Evolutionary conservation across 768 basidiomycete genomes (phyloP).

Genomic region (Auricularia heimuer): DNA sequence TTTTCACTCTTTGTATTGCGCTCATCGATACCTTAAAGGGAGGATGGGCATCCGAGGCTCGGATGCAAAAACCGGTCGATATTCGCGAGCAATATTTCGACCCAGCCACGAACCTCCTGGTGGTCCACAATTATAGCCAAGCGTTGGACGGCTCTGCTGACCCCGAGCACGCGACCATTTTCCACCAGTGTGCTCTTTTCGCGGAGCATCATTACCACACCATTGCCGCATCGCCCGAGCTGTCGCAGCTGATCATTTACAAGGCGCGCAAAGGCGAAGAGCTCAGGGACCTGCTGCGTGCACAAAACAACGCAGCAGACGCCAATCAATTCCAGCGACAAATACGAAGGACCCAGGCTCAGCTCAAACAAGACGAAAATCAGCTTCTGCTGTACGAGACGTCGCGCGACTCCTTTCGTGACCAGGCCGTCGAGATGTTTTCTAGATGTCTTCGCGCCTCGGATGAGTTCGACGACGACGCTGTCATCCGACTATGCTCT

Average conservation of each 20-base stretch:
- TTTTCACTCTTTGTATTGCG: too few species aligned
- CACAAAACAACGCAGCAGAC: slow-evolving; percentile 12
- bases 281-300: slow-evolving; percentile 37
- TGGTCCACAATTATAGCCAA: too few species aligned
- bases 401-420: slow-evolving; percentile 52
- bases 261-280: slow-evolving; percentile 63
- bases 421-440: slow-evolving; percentile 77
- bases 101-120: too few species aligned
- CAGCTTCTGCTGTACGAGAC: slow-evolving; percentile 31
- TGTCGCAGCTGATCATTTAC: slow-evolving; percentile 58
- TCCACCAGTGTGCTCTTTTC: slow-evolving; percentile 77
- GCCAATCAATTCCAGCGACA: slow-evolving; percentile 16
- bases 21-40: too few species aligned
- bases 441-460: slow-evolving; percentile 61
- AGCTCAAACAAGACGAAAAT: slow-evolving; percentile 47
- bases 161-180: slow-evolving; percentile 44
- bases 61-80: too few species aligned
- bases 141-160: too few species aligned
- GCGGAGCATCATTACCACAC: slow-evolving; percentile 80
- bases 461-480: slow-evolving; percentile 66
- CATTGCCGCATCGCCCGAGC: slow-evolving; percentile 59
- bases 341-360: slow-evolving; percentile 34
- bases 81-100: too few species aligned
- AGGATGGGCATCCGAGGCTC: too few species aligned
- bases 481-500: slow-evolving; percentile 72